A percentile compares a stretch with the other conserved stretches of the same genome.
Conservation (phyloP, 306 rosid genomes). For the Sicyos baderoa region DNA sequence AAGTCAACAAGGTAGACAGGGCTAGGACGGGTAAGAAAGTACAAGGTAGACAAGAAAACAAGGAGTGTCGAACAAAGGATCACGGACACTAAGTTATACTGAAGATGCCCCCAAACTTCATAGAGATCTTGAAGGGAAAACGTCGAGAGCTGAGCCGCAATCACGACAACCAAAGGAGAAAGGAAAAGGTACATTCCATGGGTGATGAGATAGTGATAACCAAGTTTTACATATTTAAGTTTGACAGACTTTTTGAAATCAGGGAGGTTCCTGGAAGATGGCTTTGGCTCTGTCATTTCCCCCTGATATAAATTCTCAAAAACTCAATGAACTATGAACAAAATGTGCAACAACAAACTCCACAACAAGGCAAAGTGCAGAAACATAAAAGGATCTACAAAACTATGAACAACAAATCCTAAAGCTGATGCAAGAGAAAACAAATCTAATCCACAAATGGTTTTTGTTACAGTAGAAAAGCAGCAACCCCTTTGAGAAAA, state of each 20-base stretch:
- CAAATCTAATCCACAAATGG: slow-evolving; percentile 1
- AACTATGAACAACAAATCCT: not conserved
- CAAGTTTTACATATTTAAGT: slow-evolving; percentile 80
- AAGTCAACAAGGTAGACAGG: slow-evolving; percentile 73
- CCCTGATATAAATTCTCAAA: slow-evolving; percentile 30
- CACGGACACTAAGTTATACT: slow-evolving; percentile 58
- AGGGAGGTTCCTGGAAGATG: slow-evolving; percentile 55
- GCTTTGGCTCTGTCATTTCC: slow-evolving; percentile 49
- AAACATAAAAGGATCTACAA: slow-evolving; percentile 12
- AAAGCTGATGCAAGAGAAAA: not conserved
- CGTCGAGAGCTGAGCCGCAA: slow-evolving; percentile 64
- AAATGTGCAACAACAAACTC: not conserved
- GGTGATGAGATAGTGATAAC: slow-evolving; percentile 76
- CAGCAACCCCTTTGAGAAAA: not conserved
- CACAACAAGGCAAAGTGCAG: not conserved
- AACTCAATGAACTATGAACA: slow-evolving; percentile 5
- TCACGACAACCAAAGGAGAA: slow-evolving; percentile 51
- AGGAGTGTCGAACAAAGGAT: slow-evolving; percentile 65
- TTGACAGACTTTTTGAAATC: slow-evolving; percentile 78
- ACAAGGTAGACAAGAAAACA: slow-evolving; percentile 67
- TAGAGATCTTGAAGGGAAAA: slow-evolving; percentile 54
- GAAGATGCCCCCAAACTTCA: slow-evolving; percentile 79
- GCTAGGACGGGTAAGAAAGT: slow-evolving; percentile 66
- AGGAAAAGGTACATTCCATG: slow-evolving; percentile 82
- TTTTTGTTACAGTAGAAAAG: not conserved